Conservation (phyloP, 495 filamentous ascomycete genomes). For the Talaromyces ruber region DNA sequence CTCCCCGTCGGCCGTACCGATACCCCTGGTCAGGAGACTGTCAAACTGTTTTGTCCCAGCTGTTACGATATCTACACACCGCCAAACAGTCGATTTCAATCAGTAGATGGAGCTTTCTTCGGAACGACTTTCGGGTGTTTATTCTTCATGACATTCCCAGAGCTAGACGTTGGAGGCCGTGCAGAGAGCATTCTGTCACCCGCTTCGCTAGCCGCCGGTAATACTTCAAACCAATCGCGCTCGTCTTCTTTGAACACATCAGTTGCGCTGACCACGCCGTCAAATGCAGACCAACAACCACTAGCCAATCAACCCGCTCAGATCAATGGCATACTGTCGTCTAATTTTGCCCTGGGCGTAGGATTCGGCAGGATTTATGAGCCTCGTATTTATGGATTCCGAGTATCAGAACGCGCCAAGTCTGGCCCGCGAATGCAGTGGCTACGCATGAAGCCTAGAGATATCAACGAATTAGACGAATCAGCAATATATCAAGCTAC, state of each 20-base stretch:
- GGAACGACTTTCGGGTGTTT: conserved; percentile 90
- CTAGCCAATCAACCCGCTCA: conserved; percentile 41
- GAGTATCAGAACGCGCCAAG: conserved; percentile 77
- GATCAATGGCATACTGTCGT: conserved; percentile 77
- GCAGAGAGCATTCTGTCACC: conserved; percentile 19
- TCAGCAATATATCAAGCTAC: conserved; percentile 39
- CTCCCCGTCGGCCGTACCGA: conserved; percentile 90
- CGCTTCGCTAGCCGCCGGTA: conserved; percentile 28
- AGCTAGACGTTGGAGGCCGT: conserved; percentile 63
- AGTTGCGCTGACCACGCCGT: conserved; percentile 11
- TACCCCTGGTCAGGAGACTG: conserved; percentile 91
- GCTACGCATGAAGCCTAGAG: conserved; percentile 74
- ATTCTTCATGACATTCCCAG: conserved; percentile 97
- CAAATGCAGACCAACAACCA: conserved; percentile 12
- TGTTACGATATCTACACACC: conserved; percentile 97
- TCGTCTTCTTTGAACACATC: conserved; percentile 27
- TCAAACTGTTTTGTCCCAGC: conserved; percentile 95
- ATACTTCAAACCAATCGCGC: conserved; percentile 22
- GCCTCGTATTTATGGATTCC: conserved; percentile 92
- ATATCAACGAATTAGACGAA: conserved; percentile 80
- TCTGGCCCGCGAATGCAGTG: conserved; percentile 94
- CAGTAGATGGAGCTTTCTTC: conserved; percentile 97
- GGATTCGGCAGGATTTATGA: conserved; percentile 82
- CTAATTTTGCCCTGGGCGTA: conserved; percentile 81
- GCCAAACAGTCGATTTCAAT: conserved; percentile 93